phyloP scores from a whole-genome alignment of 345 rosid genomes.

The Gossypium arboreum region DNA sequence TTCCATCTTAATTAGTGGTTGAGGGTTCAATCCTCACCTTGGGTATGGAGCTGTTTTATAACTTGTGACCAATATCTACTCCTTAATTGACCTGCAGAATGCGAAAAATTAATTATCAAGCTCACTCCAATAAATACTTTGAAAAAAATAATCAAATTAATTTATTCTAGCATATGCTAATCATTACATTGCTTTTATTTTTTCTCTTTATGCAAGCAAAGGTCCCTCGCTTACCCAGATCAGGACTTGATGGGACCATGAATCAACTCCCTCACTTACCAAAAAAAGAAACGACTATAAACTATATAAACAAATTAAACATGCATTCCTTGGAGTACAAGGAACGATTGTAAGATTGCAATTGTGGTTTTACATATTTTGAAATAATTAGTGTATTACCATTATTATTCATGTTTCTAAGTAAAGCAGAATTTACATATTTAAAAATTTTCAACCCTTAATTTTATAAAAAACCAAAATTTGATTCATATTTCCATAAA shows the following conservation, averaged over 20 bases:
- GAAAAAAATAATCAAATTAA: neutral
- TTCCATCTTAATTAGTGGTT: too few species aligned
- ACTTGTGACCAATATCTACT: too few species aligned
- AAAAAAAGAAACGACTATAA: neutral
- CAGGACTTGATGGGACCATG: neutral
- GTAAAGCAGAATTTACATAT: too few species aligned
- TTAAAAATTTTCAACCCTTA: too few species aligned
- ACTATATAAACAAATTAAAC: neutral
- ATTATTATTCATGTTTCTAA: too few species aligned
- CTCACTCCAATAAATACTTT: too few species aligned
- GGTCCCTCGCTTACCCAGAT: neutral
- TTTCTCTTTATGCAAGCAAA: neutral
- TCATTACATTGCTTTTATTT: neutral
- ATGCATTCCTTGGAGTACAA: neutral
- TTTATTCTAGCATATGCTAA: neutral
- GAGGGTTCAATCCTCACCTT: too few species aligned
- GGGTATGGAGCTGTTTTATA: accelerated
- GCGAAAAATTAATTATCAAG: too few species aligned
- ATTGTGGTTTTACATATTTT: too few species aligned
- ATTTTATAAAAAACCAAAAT: too few species aligned
- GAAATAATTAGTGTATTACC: too few species aligned
- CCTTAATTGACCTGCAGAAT: too few species aligned
- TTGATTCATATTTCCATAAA: neutral
- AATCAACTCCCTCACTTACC: neutral
- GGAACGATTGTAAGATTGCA: neutral